Percentiles rank a stretch among this genome's conserved stretches.
phyloP scores from a whole-genome alignment of 2,329 filamentous ascomycete genomes.

The Raffaelea albimanens region DNA sequence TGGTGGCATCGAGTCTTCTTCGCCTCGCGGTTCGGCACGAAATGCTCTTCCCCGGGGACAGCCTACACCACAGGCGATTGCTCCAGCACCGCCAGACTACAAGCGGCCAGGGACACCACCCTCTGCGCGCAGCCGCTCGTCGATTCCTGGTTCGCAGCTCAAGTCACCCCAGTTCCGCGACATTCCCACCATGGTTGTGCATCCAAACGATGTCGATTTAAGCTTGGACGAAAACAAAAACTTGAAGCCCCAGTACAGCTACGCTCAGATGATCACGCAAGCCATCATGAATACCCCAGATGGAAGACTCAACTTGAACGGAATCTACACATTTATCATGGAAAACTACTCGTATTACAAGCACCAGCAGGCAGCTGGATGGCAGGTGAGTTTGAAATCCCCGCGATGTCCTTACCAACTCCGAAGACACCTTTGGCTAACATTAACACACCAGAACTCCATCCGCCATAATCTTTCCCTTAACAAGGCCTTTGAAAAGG shows the following conservation, averaged over 20 bases:
- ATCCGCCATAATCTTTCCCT: conserved; percentile 94
- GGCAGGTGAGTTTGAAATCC: conserved; percentile 59
- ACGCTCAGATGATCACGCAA: conserved; percentile 93
- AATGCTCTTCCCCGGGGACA: conserved; percentile 19
- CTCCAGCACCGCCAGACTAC: conserved; percentile 51
- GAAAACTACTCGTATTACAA: conserved; percentile 89
- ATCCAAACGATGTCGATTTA: conserved; percentile 57
- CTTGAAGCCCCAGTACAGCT: conserved; percentile 92
- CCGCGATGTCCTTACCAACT: no score
- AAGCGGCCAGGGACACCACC: conserved; percentile 53
- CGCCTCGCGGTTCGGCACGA: conserved; percentile 14
- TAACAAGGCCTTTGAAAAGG: conserved; percentile 91
- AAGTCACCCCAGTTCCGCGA: conserved; percentile 30
- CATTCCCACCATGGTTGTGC: conserved; percentile 34
- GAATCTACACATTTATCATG: conserved; percentile 91
- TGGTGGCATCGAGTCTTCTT: conserved; percentile 15
- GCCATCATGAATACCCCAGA: conserved; percentile 82
- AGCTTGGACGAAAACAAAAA: conserved; percentile 79
- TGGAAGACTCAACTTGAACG: conserved; percentile 80
- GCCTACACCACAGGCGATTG: conserved; percentile 38
- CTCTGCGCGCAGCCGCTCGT: conserved; percentile 29
- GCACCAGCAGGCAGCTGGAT: conserved; percentile 65
- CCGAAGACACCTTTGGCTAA: no score
- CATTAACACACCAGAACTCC: no score
- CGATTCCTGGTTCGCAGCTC: conserved; percentile 17